Conservation (phyloP, 371 early-diverging fungal genomes). For the Coemansia sp. region DNA sequence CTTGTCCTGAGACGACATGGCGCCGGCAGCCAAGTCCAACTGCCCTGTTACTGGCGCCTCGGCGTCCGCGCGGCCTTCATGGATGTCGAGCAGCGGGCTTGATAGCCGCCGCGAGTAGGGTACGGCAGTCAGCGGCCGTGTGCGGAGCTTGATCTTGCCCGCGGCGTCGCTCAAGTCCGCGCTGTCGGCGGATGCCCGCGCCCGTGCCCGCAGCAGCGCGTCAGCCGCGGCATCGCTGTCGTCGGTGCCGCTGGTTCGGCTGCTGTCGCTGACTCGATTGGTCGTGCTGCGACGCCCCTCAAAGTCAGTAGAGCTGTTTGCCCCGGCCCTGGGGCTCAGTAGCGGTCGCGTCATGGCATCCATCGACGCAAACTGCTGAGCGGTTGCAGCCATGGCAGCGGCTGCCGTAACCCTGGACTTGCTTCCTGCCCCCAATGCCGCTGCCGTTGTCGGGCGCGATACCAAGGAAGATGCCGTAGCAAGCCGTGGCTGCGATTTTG, state of each 20-base stretch:
- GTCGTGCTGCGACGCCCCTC: not conserved
- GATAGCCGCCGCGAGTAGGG: conserved; percentile 26
- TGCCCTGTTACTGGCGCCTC: not conserved
- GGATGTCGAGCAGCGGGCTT: conserved; percentile 22
- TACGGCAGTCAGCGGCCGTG: conserved; percentile 39
- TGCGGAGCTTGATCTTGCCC: conserved; percentile 42
- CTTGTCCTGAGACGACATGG: not conserved
- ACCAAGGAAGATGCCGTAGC: conserved; percentile 6
- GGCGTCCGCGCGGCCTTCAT: not conserved
- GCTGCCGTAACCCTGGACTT: conserved; percentile 31
- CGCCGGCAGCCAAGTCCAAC: not conserved
- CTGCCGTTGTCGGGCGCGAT: not conserved
- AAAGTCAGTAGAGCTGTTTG: not conserved
- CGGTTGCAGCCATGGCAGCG: conserved; percentile 32
- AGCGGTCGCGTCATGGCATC: conserved; percentile 11
- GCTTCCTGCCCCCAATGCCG: not conserved
- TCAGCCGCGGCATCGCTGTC: not conserved
- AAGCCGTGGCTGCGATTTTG: conserved; percentile 15
- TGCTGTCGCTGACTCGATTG: conserved; percentile 2
- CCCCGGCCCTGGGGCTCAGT: not conserved
- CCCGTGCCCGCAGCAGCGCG: not conserved
- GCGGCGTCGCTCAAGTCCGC: not conserved
- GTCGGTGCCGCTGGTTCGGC: conserved; percentile 15
- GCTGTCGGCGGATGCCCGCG: conserved; percentile 2
- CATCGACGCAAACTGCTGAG: conserved; percentile 31